Evolutionary conservation across 768 basidiomycete genomes (phyloP), one percentile per base, ranked within the genome.

Genomic region (Fibroporia radiculosa): DNA sequence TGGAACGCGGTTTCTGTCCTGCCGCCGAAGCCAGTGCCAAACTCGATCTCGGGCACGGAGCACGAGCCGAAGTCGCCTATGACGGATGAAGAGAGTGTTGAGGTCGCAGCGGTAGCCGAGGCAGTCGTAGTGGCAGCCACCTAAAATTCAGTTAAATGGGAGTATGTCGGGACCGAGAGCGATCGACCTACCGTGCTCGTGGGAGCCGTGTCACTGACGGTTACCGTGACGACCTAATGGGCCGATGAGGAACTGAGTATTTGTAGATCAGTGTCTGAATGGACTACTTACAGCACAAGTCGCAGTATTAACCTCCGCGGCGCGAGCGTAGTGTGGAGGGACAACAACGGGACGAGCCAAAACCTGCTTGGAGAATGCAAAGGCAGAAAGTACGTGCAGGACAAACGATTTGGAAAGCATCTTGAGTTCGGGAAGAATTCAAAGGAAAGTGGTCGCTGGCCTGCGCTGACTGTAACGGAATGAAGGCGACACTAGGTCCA

Each of bases 1-100:
- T 70, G 56, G 64, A 78, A 81, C 55, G 65, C 66, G 20, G 76
- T 78, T 56, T 78, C 77, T 52, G 58, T 70, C 44, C 77, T 66
- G 42, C 61, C 60, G 50, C 79, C 77, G 47, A 81, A 75, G 13
- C 75, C 75, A n/a, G 51, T 57, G 29, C 63, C 77, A 50, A 80
- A 81, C 44, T 72, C 65, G 39, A 81, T 76, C 57, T 75, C 40
- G 14, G 77, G 77, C 26, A 72, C 64, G 3, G 73, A 63, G 46
- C 24, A 25, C 49, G 19, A 33, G 50, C 43, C 52, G 23, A 45
- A 40, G 46, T 45, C 38, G 12, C 48, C 48, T 29, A 43, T 41
- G 5, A 41, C 28, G 19, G 41, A 44, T 22, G 43, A 10, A 24
- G 38, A 22, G 29, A 48, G 42, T 11, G 56, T 42, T 20, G 39